Conservation (phyloP, 768 basidiomycete genomes). For the Mycena capillaripes region DNA sequence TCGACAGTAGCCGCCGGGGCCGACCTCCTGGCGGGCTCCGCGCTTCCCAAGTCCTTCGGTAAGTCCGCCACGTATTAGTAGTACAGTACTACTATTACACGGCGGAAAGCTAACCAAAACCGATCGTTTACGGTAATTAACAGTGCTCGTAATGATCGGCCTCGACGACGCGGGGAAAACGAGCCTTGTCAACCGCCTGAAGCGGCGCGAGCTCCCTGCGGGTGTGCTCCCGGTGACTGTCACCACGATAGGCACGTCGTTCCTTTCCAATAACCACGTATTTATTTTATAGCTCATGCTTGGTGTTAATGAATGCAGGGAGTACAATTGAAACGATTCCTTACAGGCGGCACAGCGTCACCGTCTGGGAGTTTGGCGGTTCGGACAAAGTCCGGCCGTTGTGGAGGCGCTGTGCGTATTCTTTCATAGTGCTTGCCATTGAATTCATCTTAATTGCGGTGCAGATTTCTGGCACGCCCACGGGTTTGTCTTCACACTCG, state of each 20-base stretch:
- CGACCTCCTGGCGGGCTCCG: neutral
- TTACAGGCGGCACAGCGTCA: conserved; percentile 63
- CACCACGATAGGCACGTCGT: conserved; percentile 48
- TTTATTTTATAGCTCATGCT: neutral
- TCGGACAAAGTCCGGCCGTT: conserved; percentile 61
- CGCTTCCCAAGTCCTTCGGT: neutral
- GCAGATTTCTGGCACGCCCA: neutral
- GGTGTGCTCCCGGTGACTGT: conserved; percentile 36
- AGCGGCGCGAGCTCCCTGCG: conserved; percentile 41
- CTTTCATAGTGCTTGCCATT: neutral
- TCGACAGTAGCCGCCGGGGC: neutral
- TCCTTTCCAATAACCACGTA: no score
- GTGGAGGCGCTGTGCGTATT: conserved; percentile 42
- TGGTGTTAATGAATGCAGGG: neutral
- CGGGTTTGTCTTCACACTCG: conserved; percentile 8
- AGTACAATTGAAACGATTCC: conserved; percentile 64
- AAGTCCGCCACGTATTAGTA: neutral
- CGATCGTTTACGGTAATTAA: no score
- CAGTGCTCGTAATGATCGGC: conserved; percentile 32
- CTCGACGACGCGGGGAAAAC: conserved; percentile 47
- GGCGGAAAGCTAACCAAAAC: neutral
- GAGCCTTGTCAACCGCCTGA: conserved; percentile 45
- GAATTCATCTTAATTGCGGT: no score
- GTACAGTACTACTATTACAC: no score
- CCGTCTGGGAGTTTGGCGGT: conserved; percentile 69